These are phyloP conservation scores for Staphylotrichum longicolle DNA, from an alignment of 495 filamentous ascomycete species.

Conservation along the genomic window DNA sequence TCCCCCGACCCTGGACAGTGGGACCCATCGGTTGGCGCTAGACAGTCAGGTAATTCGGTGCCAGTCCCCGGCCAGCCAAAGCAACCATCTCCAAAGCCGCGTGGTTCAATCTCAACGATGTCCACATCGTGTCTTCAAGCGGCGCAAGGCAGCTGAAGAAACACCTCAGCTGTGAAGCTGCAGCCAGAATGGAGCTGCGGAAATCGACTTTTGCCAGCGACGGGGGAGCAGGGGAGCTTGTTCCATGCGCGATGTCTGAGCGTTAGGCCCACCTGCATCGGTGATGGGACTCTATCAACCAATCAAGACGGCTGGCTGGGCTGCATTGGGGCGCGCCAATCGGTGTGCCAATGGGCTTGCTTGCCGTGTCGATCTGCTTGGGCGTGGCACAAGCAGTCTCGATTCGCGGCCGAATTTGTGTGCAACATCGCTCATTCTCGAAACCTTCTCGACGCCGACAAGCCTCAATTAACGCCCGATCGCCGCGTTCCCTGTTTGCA, in stretches of 20 bases:
- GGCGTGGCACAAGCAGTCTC: background rate
- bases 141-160: no score
- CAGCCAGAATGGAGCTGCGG: no score
- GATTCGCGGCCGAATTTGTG: background rate
- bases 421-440: background rate
- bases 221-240: no score
- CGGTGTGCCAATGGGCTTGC: conserved; percentile 16
- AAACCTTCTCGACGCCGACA: background rate
- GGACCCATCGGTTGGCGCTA: background rate
- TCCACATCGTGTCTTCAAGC: no score
- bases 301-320: background rate
- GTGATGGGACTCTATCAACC: background rate
- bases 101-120: no score
- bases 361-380: conserved; percentile 15
- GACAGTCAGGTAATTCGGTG: conserved; percentile 2
- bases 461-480: background rate
- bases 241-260: no score
- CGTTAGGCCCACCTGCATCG: background rate
- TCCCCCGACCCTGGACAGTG: conserved; percentile 20
- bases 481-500: background rate
- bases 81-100: no score
- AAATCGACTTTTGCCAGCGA: no score
- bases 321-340: background rate
- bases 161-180: no score
- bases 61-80: no score